Evolutionary conservation across 2,329 filamentous ascomycete species (phyloP).

Genomic region (Sphaerulina populicola): DNA sequence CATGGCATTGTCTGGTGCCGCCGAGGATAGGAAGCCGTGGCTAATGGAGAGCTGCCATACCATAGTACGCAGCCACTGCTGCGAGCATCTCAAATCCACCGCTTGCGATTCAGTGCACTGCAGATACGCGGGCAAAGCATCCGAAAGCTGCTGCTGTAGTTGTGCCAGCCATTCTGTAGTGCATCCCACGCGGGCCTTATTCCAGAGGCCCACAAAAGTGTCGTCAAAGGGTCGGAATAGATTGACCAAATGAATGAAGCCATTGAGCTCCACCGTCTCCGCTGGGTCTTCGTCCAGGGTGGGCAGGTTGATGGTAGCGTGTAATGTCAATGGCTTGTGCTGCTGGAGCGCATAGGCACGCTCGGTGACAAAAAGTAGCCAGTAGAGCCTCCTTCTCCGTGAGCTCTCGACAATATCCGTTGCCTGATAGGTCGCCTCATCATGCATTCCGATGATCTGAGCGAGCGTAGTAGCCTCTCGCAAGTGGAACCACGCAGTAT

Average conservation of each 20-base stretch:
- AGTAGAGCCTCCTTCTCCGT: conserved; percentile 51
- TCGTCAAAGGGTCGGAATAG: conserved; percentile 57
- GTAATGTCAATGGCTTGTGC: conserved; percentile 55
- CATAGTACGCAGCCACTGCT: conserved; percentile 62
- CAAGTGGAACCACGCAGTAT: conserved; percentile 55
- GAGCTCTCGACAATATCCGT: conserved; percentile 44
- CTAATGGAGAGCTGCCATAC: conserved; percentile 65
- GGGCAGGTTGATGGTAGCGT: conserved; percentile 51
- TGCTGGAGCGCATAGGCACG: conserved; percentile 56
- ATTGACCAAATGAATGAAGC: conserved; percentile 53
- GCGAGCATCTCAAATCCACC: conserved; percentile 59
- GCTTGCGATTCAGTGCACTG: conserved; percentile 58
- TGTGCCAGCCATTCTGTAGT: conserved; percentile 41
- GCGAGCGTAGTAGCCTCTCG: conserved; percentile 54
- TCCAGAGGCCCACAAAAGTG: conserved; percentile 56
- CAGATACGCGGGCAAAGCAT: conserved; percentile 49
- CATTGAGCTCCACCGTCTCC: conserved; percentile 49
- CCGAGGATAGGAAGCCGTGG: conserved; percentile 55
- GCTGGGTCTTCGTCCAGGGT: conserved; percentile 44
- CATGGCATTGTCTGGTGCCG: conserved; percentile 51
- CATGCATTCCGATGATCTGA: conserved; percentile 51
- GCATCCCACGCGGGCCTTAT: conserved; percentile 46
- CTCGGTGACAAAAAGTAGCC: conserved; percentile 56
- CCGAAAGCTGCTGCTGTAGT: conserved; percentile 45
- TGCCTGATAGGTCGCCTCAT: conserved; percentile 48